Percentiles rank a stretch among this genome's conserved stretches.
Conservation (phyloP, 495 filamentous ascomycete species). For the Aspergillus nanangensis region DNA sequence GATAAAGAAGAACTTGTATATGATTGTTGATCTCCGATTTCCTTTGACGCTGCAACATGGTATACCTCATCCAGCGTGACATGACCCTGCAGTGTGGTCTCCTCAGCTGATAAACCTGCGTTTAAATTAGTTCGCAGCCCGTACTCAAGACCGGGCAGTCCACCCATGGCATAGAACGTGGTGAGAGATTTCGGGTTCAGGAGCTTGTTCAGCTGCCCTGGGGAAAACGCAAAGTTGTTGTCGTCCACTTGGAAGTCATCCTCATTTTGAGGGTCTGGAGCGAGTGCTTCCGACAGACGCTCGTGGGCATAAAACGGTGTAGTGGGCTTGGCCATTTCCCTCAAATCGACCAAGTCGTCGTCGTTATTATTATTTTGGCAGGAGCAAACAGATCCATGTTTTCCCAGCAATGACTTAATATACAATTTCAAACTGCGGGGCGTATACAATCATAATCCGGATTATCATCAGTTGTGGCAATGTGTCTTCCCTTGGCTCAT, state of each 20-base stretch:
- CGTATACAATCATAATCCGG: not conserved
- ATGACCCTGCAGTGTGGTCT: slow-evolving; percentile 43
- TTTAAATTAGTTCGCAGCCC: slow-evolving; percentile 55
- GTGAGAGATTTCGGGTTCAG: slow-evolving; percentile 63
- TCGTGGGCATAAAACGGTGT: not conserved
- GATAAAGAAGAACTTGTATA: not conserved
- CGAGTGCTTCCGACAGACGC: slow-evolving; percentile 40
- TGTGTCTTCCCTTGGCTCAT: not conserved
- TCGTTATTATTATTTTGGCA: not conserved
- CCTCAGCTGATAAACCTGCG: slow-evolving; percentile 55
- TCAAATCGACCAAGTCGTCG: not conserved
- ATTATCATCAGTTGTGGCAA: not conserved
- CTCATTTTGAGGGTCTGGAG: slow-evolving; percentile 55
- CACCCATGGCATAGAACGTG: slow-evolving; percentile 59
- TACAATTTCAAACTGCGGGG: not conserved
- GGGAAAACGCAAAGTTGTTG: slow-evolving; percentile 60
- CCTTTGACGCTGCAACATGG: not conserved
- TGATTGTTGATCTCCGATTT: not conserved
- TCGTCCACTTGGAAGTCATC: slow-evolving; percentile 53
- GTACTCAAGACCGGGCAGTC: slow-evolving; percentile 55
- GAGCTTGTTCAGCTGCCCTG: slow-evolving; percentile 59
- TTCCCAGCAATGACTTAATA: not conserved
- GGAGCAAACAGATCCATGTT: not conserved
- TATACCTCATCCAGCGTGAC: slow-evolving; percentile 52
- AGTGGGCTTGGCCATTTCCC: not conserved